Conservation (phyloP, 2,329 filamentous ascomycete genomes). For the Sporothrix schenckii region DNA sequence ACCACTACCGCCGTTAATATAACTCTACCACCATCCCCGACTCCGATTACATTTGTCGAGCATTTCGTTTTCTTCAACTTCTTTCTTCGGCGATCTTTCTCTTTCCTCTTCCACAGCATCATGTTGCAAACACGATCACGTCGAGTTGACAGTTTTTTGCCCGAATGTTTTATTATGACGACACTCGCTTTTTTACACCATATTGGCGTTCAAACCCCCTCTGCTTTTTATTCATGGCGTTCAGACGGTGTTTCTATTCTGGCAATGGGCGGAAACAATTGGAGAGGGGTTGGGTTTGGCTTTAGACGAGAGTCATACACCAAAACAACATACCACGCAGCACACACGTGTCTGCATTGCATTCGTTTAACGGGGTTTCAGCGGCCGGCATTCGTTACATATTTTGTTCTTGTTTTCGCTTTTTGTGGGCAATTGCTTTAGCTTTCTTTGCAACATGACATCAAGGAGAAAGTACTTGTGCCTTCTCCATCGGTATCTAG, state of each 20-base stretch:
- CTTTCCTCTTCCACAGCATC: constrained; percentile 15
- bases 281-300: constrained; percentile 2
- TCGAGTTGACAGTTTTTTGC: constrained; percentile 12
- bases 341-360: constrained; percentile 33
- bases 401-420: constrained; percentile 15
- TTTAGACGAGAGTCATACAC: constrained; percentile 30
- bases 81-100: constrained; percentile 17
- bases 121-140: constrained; percentile 25
- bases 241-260: constrained; percentile 17
- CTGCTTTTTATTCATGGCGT: constrained; percentile 18
- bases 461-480: neutral
- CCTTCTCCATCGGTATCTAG: neutral
- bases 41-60: constrained; percentile 9
- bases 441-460: neutral
- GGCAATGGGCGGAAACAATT: constrained; percentile 14
- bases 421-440: constrained; percentile 19
- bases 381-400: constrained; percentile 26
- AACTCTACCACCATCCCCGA: neutral
- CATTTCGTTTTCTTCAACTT: neutral
- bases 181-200: constrained; percentile 5
- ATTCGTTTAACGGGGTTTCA: constrained; percentile 34
- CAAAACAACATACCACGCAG: constrained; percentile 20
- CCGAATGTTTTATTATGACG: constrained; percentile 7
- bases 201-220: constrained; percentile 1
- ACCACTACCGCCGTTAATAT: constrained; percentile 3